These are phyloP conservation scores for Penicillium sp. DNA, from an alignment of 2,329 filamentous ascomycete genomes.

Conservation along the genomic window DNA sequence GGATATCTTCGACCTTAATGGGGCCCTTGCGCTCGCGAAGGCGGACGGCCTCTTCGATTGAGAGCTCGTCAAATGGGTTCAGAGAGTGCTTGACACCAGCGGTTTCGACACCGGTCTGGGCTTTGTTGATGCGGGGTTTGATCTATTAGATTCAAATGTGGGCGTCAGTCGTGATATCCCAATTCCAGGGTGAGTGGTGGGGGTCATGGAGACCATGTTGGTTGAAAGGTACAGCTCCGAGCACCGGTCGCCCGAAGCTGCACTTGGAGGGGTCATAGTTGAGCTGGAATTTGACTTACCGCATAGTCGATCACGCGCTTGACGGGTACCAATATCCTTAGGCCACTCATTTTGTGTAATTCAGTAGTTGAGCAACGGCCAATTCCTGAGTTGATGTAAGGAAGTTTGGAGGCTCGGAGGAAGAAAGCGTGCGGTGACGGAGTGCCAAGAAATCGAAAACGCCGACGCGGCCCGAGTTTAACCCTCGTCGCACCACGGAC, in stretches of 20 bases:
- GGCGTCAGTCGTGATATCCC: background rate
- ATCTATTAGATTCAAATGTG: slow-evolving; percentile 47
- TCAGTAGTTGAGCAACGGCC: slow-evolving; percentile 8
- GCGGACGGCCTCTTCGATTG: slow-evolving; percentile 91
- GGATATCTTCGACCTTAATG: slow-evolving; percentile 82
- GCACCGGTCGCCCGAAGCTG: slow-evolving; percentile 7
- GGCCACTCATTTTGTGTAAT: slow-evolving; percentile 44
- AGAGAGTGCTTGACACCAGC: slow-evolving; percentile 94
- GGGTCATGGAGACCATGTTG: background rate
- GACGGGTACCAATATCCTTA: slow-evolving; percentile 75
- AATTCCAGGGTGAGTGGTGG: background rate
- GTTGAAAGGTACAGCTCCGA: slow-evolving; percentile 4
- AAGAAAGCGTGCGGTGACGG: slow-evolving; percentile 28
- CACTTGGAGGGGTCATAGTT: slow-evolving; percentile 1
- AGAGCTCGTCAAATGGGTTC: slow-evolving; percentile 99
- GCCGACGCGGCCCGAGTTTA: slow-evolving; percentile 37
- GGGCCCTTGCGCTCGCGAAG: slow-evolving; percentile 85
- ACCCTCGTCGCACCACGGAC: slow-evolving; percentile 24
- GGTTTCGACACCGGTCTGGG: slow-evolving; percentile 85
- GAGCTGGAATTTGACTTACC: slow-evolving; percentile 51
- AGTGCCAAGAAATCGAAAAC: slow-evolving; percentile 34
- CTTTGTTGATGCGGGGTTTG: slow-evolving; percentile 69
- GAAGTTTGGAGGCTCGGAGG: slow-evolving; percentile 14
- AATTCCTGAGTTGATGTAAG: slow-evolving; percentile 16
- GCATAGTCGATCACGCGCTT: slow-evolving; percentile 88